Evolutionary conservation across 169 alveolate genomes (phyloP).

Genomic region (Plasmodium knowlesi): DNA sequence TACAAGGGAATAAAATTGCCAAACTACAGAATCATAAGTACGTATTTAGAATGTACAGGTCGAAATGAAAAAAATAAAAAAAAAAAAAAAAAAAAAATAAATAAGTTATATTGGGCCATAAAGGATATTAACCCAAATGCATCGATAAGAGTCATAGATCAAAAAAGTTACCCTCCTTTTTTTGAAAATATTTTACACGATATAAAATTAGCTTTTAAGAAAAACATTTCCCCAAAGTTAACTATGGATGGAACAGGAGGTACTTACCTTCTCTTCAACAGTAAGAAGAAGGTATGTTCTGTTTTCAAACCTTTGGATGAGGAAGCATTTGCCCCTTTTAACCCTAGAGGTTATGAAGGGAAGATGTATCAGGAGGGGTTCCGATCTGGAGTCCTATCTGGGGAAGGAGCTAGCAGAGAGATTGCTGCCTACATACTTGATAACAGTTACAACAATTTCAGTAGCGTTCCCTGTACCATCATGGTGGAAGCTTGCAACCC

Average conservation of each 20-base stretch:
- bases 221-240: slow-evolving; percentile 95
- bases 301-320: slow-evolving; percentile 98
- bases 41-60: slow-evolving; percentile 82
- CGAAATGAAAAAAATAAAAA: slow-evolving; percentile 72
- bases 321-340: slow-evolving; percentile 98
- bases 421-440: slow-evolving; percentile 98
- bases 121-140: slow-evolving; percentile 76
- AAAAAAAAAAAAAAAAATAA: slow-evolving; percentile 78
- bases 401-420: slow-evolving; percentile 98
- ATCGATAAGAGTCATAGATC: slow-evolving; percentile 78
- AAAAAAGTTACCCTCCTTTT: slow-evolving; percentile 75
- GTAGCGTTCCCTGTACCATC: slow-evolving; percentile 97
- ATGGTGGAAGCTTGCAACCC: slow-evolving; percentile 97
- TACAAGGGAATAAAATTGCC: slow-evolving; percentile 92
- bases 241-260: slow-evolving; percentile 99
- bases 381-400: slow-evolving; percentile 95
- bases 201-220: slow-evolving; percentile 90
- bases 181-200: slow-evolving; percentile 85
- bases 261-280: slow-evolving; percentile 93
- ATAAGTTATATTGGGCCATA: slow-evolving; percentile 78
- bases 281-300: slow-evolving; percentile 91
- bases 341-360: slow-evolving; percentile 97
- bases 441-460: slow-evolving; percentile 86
- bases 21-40: slow-evolving; percentile 90
- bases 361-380: slow-evolving; percentile 95